Evolutionary conservation across 2,329 filamentous ascomycete species (phyloP), one percentile per base, ranked within the genome.

Genomic region (Botrytis tulipae): DNA sequence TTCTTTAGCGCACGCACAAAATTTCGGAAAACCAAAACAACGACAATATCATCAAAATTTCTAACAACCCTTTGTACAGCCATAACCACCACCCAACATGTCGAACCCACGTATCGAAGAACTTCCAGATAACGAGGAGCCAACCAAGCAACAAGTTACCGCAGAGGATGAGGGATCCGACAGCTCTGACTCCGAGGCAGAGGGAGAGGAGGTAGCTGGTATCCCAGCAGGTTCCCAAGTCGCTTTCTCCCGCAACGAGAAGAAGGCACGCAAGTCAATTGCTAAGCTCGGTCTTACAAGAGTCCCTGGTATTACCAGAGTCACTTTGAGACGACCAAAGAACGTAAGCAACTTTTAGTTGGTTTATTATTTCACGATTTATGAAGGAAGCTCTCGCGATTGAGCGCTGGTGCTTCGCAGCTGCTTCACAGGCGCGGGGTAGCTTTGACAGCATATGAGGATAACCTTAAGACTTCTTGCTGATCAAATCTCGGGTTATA

Each of bases 191-290:
- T 93, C 92, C 81, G 92, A 92, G 81, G 91, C 89, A 80, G 94
- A 96, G 84, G 91, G 89, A 76, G 94, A 96, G 84, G 91, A 89
- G 79, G 89, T 89, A 76, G 82, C 84, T 77, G 84, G 83, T 79
- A 83, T 89, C 78, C 94, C 95, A 83, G 92, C 93, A 79, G 96
- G 95, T 83, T 90, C 92, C 78, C 92, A 92, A 78, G 90, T 96
- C 81, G 92, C 99, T 82, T 95, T 98, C 90, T 97, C 94, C 83
- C 94, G 96, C 85, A 98, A 98, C 88, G 96, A 99, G 92, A 99
- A 99, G 93, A 99, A 99, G 92, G 97, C 96, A 81, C 92, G 96
- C 87, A 99, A 99, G 91, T 94, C 95, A 82, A 97, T 99, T 84
- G 93, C 94, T 85, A 99, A 99, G 91, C 91, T 98, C 83, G 95